These are phyloP conservation scores for Schizosaccharomyces lindneri DNA, from an alignment of 805 yeast genomes.

Conservation along the genomic window DNA sequence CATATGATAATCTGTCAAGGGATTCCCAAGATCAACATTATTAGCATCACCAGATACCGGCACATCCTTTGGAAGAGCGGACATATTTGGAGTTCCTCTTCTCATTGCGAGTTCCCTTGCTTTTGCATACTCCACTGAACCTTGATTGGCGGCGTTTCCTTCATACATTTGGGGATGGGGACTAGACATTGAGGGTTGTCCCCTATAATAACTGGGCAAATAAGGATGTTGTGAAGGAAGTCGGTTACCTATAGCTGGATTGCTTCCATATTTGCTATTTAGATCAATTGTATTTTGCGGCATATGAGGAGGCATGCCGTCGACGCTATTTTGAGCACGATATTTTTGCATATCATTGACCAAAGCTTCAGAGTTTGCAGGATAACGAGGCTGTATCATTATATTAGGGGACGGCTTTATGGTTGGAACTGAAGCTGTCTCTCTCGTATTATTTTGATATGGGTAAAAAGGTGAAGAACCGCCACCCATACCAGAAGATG, in stretches of 20 bases:
- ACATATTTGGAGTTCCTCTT: neutral
- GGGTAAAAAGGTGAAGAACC: no score
- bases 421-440: no score
- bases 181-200: neutral
- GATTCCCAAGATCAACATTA: conserved; percentile 13
- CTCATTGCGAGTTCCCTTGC: neutral
- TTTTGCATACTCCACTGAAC: neutral
- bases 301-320: no score
- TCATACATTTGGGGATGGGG: neutral
- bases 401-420: no score
- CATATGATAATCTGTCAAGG: conserved; percentile 60
- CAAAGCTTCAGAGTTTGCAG: no score
- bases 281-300: no score
- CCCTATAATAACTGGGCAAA: neutral
- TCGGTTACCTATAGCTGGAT: neutral
- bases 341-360: no score
- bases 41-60: conserved; percentile 6
- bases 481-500: no score
- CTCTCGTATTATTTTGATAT: no score
- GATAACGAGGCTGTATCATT: no score
- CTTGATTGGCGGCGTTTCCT: neutral
- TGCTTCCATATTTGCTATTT: no score
- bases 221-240: neutral
- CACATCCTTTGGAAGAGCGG: neutral
- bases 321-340: no score